phyloP scores from a whole-genome alignment of 495 filamentous ascomycete genomes.

The Penicillium ucsense region DNA sequence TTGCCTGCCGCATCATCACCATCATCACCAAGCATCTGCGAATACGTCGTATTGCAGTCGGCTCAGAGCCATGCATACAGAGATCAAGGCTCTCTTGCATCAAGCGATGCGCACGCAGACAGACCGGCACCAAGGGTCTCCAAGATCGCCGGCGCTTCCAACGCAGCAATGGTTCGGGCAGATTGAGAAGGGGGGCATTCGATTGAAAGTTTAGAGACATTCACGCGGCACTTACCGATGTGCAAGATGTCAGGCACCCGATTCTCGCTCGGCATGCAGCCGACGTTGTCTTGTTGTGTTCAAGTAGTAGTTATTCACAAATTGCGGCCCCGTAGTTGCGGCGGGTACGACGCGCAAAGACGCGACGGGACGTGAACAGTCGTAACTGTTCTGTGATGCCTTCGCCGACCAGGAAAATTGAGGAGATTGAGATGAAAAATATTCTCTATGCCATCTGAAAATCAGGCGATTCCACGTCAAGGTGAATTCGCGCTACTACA shows the following conservation, averaged over 20 bases:
- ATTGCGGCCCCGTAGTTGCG: constrained; percentile 11
- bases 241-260: background rate
- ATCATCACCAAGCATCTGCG: too few species aligned
- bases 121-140: too few species aligned
- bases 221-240: background rate
- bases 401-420: too few species aligned
- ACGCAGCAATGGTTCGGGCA: background rate
- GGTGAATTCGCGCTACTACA: background rate
- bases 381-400: background rate
- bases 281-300: background rate
- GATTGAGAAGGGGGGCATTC: background rate
- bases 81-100: too few species aligned
- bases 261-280: background rate
- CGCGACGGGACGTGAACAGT: constrained; percentile 20
- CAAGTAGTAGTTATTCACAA: constrained; percentile 2
- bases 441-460: too few species aligned
- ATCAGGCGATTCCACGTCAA: too few species aligned
- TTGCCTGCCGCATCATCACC: too few species aligned
- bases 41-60: too few species aligned
- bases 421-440: too few species aligned
- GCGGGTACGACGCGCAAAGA: constrained; percentile 18
- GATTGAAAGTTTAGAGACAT: background rate
- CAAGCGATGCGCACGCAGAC: too few species aligned
- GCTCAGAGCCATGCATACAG: too few species aligned
- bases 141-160: background rate